A percentile compares a stretch with the other conserved stretches of the same genome.
Conservation (phyloP, 495 filamentous ascomycete genomes). For the Viridothelium virens region DNA sequence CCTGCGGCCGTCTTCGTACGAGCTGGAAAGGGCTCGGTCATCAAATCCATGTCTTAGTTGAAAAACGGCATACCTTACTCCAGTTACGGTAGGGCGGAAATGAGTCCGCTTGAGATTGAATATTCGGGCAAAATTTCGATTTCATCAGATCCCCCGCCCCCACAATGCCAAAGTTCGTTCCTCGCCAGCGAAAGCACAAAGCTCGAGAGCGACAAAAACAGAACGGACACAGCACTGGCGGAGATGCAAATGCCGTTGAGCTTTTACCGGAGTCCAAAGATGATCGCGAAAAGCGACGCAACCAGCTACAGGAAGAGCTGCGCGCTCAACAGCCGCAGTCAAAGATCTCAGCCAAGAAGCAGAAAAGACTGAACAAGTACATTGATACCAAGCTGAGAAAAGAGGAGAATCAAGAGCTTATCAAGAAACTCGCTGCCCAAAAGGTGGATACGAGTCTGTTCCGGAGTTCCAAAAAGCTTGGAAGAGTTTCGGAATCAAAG, state of each 20-base stretch:
- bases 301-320: conserved; percentile 59
- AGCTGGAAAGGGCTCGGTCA: conserved; percentile 59
- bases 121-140: conserved; percentile 23
- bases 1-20: conserved; percentile 58
- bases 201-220: conserved; percentile 49
- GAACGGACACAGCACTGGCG: conserved; percentile 35
- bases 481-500: conserved; percentile 58
- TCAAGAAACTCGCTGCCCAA: conserved; percentile 68
- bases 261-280: conserved; percentile 57
- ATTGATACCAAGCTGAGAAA: conserved; percentile 94
- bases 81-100: neutral
- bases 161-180: conserved; percentile 67
- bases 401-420: conserved; percentile 79
- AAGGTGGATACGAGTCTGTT: conserved; percentile 78
- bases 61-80: neutral
- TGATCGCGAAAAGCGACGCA: conserved; percentile 61
- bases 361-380: conserved; percentile 92
- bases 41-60: neutral
- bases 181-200: conserved; percentile 74
- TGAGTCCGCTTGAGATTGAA: neutral
- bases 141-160: conserved; percentile 1
- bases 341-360: conserved; percentile 82
- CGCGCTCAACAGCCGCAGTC: conserved; percentile 43
- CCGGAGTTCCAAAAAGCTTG: conserved; percentile 65
- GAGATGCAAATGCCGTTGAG: conserved; percentile 65